Evolutionary conservation across 2,329 filamentous ascomycete species (phyloP).

Genomic region (Colletotrichum godetiae): DNA sequence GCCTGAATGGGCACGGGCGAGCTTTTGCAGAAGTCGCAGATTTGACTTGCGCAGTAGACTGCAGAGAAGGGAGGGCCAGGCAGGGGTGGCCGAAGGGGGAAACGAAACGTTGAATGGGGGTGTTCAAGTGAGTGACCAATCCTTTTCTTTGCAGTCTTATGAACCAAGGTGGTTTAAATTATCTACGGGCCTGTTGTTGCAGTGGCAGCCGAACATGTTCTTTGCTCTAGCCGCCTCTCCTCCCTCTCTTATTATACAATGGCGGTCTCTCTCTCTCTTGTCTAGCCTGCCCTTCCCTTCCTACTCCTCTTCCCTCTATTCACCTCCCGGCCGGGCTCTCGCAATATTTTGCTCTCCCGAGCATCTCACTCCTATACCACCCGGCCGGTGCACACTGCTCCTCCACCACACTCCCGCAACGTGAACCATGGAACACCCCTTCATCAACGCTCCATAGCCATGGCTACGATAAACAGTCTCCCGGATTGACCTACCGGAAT

Average conservation of each 20-base stretch:
- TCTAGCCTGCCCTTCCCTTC: not conserved
- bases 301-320: too few relatives aligned
- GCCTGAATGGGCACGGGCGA: conserved; percentile 9
- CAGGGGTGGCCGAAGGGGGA: not conserved
- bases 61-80: conserved; percentile 6
- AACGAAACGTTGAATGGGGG: not conserved
- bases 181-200: conserved; percentile 30
- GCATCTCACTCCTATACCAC: not conserved
- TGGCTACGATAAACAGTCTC: conserved; percentile 5
- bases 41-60: conserved; percentile 2
- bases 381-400: not conserved
- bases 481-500: conserved; percentile 5
- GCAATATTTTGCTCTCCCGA: not conserved
- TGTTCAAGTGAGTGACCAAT: conserved; percentile 17
- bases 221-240: not conserved
- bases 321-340: not conserved
- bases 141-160: conserved; percentile 13
- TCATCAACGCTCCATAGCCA: not conserved
- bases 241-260: not conserved
- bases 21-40: conserved; percentile 7
- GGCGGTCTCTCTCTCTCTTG: not conserved
- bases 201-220: not conserved
- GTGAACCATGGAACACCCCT: not conserved
- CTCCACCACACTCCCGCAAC: not conserved
- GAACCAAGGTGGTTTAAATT: conserved; percentile 24